A percentile compares a stretch with the other conserved stretches of the same genome.
These are phyloP conservation scores for Colletotrichum costaricense DNA, from an alignment of 2,329 filamentous ascomycete species.

Conservation along the genomic window DNA sequence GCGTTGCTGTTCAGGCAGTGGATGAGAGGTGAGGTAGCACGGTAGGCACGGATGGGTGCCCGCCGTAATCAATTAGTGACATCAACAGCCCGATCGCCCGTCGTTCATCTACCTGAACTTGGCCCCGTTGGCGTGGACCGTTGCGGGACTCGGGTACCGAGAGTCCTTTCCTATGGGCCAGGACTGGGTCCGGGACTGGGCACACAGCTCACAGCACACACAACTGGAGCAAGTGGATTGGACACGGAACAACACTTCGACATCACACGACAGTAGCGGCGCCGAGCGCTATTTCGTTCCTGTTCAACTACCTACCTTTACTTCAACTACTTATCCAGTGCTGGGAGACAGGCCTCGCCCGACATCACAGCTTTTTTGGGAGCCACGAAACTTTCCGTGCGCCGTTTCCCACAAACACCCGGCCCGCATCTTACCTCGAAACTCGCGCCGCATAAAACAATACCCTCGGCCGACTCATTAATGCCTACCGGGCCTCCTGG, in stretches of 20 bases:
- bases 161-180: neutral
- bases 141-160: slow-evolving; percentile 23
- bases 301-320: neutral
- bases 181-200: neutral
- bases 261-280: slow-evolving; percentile 18
- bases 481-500: slow-evolving; percentile 32
- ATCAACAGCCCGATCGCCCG: slow-evolving; percentile 24
- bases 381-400: slow-evolving; percentile 23
- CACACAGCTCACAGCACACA: neutral
- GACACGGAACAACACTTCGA: slow-evolving; percentile 6
- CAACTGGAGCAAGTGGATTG: neutral
- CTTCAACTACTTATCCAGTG: neutral
- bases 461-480: slow-evolving; percentile 26
- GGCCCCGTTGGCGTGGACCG: slow-evolving; percentile 1
- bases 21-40: neutral
- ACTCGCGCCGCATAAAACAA: slow-evolving; percentile 26
- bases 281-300: slow-evolving; percentile 1
- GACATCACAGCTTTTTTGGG: neutral
- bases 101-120: slow-evolving; percentile 1
- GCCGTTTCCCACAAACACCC: slow-evolving; percentile 7
- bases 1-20: neutral
- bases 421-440: slow-evolving; percentile 5
- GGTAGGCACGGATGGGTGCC: neutral
- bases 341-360: neutral
- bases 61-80: slow-evolving; percentile 29